phyloP scores from a whole-genome alignment of 1,139 yeast species.

The Candida sanyaensis region DNA sequence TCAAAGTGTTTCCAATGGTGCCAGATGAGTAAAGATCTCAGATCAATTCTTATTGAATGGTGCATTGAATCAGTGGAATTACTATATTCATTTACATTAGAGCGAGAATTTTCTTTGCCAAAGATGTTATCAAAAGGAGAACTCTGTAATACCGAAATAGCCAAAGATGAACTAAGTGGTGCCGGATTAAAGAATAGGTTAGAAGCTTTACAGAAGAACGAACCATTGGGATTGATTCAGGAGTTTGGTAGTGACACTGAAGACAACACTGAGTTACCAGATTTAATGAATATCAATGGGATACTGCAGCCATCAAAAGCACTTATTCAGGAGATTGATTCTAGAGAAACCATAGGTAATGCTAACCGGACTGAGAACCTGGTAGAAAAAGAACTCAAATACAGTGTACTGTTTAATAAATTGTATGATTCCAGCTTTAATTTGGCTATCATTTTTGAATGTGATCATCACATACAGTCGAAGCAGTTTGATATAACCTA shows the following conservation, averaged over 20 bases:
- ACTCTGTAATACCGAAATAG: constrained; percentile 36
- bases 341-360: neutral
- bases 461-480: neutral
- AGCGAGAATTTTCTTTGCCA: constrained; percentile 52
- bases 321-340: constrained; percentile 42
- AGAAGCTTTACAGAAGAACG: constrained; percentile 37
- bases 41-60: constrained; percentile 57
- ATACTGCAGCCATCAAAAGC: constrained; percentile 16
- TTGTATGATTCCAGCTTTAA: constrained; percentile 4
- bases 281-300: constrained; percentile 18
- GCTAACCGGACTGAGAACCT: too few relatives aligned
- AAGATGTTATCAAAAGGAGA: constrained; percentile 66
- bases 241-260: constrained; percentile 27
- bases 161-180: constrained; percentile 31
- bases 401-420: constrained; percentile 4
- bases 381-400: neutral
- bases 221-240: constrained; percentile 42
- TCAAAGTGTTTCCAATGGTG: constrained; percentile 64
- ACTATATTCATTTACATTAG: constrained; percentile 37
- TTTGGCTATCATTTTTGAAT: constrained; percentile 4
- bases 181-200: constrained; percentile 35
- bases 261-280: constrained; percentile 18
- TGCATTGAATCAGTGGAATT: constrained; percentile 70
- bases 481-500: constrained; percentile 3
- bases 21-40: constrained; percentile 51